Conservation (phyloP, 805 yeast genomes). For the Candida nemodendra region DNA sequence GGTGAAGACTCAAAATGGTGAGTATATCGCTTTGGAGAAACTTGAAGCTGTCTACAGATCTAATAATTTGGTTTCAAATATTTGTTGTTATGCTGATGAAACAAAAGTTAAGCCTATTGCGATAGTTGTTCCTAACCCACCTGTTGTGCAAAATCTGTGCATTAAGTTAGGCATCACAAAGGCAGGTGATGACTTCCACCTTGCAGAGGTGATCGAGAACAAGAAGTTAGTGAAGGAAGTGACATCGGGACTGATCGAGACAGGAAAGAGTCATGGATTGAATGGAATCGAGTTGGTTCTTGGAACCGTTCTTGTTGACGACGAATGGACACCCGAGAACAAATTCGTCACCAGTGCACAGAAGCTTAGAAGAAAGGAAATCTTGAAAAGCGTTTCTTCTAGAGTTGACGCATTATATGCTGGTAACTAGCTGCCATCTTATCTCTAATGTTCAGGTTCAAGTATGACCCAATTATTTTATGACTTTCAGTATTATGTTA, state of each 20-base stretch:
- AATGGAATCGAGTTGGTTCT: constrained; percentile 80
- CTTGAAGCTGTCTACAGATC: constrained; percentile 90
- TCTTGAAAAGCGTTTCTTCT: constrained; percentile 64
- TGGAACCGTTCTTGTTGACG: constrained; percentile 76
- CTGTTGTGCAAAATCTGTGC: constrained; percentile 58
- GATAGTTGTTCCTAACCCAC: constrained; percentile 79
- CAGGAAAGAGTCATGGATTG: constrained; percentile 81
- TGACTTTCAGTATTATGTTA: constrained; percentile 1
- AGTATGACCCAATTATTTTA: neutral
- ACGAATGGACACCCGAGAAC: constrained; percentile 97
- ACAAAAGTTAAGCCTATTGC: constrained; percentile 89
- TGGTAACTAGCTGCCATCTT: constrained; percentile 7
- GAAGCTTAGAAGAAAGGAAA: constrained; percentile 91
- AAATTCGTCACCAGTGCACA: constrained; percentile 95
- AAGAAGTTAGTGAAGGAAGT: constrained; percentile 54
- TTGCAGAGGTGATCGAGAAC: constrained; percentile 53
- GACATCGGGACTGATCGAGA: constrained; percentile 56
- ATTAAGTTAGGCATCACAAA: constrained; percentile 52
- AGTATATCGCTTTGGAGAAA: constrained; percentile 95
- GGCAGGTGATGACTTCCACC: constrained; percentile 36
- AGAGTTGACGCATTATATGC: constrained; percentile 66
- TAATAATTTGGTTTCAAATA: constrained; percentile 67
- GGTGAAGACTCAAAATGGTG: constrained; percentile 95
- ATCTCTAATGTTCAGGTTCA: neutral
- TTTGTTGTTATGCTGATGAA: constrained; percentile 92